Evolutionary conservation across 2,329 filamentous ascomycete species (phyloP).

Genomic region (Penicillium sumatraense): DNA sequence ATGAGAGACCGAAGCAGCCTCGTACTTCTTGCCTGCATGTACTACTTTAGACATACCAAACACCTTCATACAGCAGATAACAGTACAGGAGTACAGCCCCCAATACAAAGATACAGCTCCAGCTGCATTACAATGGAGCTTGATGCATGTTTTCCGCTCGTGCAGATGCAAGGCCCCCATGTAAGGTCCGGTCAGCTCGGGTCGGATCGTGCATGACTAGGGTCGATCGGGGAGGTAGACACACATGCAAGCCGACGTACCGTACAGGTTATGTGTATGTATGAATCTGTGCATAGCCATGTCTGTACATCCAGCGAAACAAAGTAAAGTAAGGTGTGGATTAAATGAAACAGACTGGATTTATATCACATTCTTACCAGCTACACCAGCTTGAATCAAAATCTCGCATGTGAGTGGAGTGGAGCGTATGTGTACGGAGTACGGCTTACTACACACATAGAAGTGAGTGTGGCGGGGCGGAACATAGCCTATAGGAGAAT

Average conservation of each 20-base stretch:
- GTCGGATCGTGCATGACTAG: background rate
- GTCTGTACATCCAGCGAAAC: no score
- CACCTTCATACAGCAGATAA: background rate
- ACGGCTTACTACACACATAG: background rate
- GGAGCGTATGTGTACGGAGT: background rate
- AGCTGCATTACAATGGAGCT: background rate
- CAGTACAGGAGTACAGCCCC: background rate
- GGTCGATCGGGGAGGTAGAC: background rate
- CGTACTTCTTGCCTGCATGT: no score
- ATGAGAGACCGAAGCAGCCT: no score
- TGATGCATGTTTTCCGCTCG: background rate
- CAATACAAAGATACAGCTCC: no score
- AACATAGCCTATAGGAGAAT: slow-evolving; percentile 1
- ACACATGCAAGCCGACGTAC: background rate
- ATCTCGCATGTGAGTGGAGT: background rate
- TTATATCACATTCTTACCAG: no score
- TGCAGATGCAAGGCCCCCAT: background rate
- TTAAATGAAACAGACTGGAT: no score
- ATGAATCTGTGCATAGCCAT: no score
- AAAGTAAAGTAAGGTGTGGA: no score
- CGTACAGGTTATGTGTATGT: no score
- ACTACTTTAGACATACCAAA: background rate
- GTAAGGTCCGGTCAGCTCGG: background rate
- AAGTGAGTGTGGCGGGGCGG: background rate
- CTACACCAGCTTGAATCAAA: background rate